Conservation (phyloP, 805 yeast species). For the Saccharomycopsis malanga region DNA sequence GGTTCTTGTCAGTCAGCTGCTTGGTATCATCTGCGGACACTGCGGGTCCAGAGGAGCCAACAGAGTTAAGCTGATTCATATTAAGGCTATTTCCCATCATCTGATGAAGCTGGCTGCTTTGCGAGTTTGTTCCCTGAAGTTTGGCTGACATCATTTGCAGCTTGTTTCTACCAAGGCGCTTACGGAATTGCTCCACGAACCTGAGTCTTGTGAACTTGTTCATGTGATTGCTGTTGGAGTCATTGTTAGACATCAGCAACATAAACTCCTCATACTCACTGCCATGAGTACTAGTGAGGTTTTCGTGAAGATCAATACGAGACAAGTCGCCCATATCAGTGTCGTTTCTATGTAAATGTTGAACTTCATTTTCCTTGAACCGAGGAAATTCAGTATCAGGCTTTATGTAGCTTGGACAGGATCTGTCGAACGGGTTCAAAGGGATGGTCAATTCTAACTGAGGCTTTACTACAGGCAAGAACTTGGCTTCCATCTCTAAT, state of each 20-base stretch:
- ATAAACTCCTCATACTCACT: conserved; percentile 88
- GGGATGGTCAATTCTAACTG: conserved; percentile 71
- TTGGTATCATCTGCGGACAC: neutral
- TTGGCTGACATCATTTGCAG: conserved; percentile 34
- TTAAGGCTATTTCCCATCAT: conserved; percentile 9
- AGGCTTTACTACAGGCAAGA: conserved; percentile 69
- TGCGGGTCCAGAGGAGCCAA: neutral
- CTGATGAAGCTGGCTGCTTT: conserved; percentile 5
- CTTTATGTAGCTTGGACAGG: conserved; percentile 37
- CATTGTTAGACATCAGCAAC: conserved; percentile 53
- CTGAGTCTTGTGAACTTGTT: conserved; percentile 79
- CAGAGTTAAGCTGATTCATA: neutral
- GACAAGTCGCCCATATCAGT: neutral
- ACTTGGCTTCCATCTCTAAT: conserved; percentile 81
- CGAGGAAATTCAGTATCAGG: conserved; percentile 45
- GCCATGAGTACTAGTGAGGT: conserved; percentile 48
- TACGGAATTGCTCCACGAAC: conserved; percentile 80
- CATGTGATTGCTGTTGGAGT: conserved; percentile 26
- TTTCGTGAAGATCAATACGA: conserved; percentile 46
- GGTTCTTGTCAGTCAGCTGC: conserved; percentile 1
- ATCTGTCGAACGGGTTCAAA: conserved; percentile 49
- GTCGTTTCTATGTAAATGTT: conserved; percentile 32
- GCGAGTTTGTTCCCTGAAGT: conserved; percentile 19
- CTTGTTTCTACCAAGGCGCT: conserved; percentile 51
- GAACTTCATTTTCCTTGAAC: conserved; percentile 28